Base-by-base conservation (phyloP, 2,329 filamentous ascomycete species). In the Aspergillus carbonarius region DNA sequence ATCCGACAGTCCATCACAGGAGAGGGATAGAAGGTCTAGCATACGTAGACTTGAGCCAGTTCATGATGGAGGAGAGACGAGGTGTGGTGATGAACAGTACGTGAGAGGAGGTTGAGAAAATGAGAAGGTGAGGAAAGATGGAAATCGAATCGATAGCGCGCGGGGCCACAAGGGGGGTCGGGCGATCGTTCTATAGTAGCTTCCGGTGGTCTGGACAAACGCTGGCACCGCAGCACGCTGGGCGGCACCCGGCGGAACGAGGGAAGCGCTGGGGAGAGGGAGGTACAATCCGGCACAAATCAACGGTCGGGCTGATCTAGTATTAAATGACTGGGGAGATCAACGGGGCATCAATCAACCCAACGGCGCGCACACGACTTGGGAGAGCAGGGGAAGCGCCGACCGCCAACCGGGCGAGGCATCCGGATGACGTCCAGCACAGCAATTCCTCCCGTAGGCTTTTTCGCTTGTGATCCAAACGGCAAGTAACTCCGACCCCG, bases 1-100 rank as follows among this genome's bases (percentile, higher is more conserved):
- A 17, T 37, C 8, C 25, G 13, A 18, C 30, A n/a, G 25, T 37
- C 6, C 46, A 30, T 39, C 39, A 15, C 2, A 53, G 37, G n/a
- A 57, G 52, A 60, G 37, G 30, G 32, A 57, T 55, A 30, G 18
- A 18, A 49, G 54, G 25, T 48, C 37, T 44, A 54, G 81, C 90
- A 79, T 82, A 95, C 92, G 89, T 87, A 79, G 93, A 89, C 81
- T 96, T 95, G 69, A 92, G 88, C 92, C 92, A 97, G 82, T 92
- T 95, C 82, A 96, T 93, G 88, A 91, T 95, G 77, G 72, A 84
- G 17, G 51, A 51, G 44, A 49, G 47, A 55, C 40, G 49, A 58
- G 40, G 55, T 55, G 34, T 15, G n/a, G 55, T 40, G 51, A 40
- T 54, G 46, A 35, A 40, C 39, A 23, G 42, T 42, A 42, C 46